Evolutionary conservation across 2,329 filamentous ascomycete genomes (phyloP), one percentile per base, ranked within the genome.

Genomic region (Pezizomycotina sp.): DNA sequence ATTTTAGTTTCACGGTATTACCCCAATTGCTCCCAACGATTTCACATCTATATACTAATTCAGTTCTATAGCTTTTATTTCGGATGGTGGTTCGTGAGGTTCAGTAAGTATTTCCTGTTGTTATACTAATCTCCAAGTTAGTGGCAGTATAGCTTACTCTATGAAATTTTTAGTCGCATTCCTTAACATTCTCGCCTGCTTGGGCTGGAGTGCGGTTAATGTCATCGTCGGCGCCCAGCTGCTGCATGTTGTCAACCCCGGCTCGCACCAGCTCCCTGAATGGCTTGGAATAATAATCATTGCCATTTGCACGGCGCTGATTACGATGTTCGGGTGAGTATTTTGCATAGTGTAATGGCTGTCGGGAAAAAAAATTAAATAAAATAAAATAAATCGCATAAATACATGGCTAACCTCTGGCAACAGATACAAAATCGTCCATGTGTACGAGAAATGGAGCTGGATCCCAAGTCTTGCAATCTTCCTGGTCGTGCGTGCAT

Each of bases 181-280:
- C 48, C 72, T 83, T 54, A 79, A 80, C 56, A 60, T 77, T 24
- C 58, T 80, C 10, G 71, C 74, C 19, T 80, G 72, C 51, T 55
- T 82, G 4, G 79, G 79, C 31, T 86, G 80, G 73, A 74, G 74
- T 4, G 65, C 74, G 0, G 73, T 83, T 47, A 86, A 89, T 52
- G 68, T 71, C 36, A 83, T 89, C 45, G 77, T 86, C 10, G 80
- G 78, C 12, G 77, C 77, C 0, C 75, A 86, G 54, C 65, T 86
- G 5, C 65, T 89, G 48, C 65, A 80, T 38, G 74, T 79, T 1
- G 73, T 86, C 28, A 83, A 81, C 53, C n/a, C n/a, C n/a, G n/a
- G n/a, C n/a, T n/a, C n/a, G n/a, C 53, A 56, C 28, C 56, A 67
- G 31, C 71, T 84, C 47, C 76, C 77, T 5, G 76, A 77, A 28